Percentiles rank a stretch among this genome's conserved stretches.
These are phyloP conservation scores for Coleophoma crateriformis DNA, from an alignment of 2,329 filamentous ascomycete species.

Conservation along the genomic window DNA sequence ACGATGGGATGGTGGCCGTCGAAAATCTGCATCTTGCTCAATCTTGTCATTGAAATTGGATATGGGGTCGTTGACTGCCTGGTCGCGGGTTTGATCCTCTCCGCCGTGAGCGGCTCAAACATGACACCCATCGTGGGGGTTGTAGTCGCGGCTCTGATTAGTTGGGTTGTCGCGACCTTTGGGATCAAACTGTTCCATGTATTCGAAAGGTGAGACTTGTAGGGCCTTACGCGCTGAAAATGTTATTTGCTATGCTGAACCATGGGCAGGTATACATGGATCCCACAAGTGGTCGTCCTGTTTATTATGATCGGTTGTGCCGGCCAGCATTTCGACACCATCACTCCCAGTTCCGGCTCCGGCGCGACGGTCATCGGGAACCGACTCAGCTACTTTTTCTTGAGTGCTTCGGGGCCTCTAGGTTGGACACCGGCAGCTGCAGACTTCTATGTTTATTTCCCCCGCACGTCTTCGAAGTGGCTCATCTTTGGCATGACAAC, in stretches of 20 bases:
- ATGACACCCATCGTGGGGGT: background rate
- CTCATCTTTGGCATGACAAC: slow-evolving; percentile 53
- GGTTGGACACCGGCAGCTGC: slow-evolving; percentile 59
- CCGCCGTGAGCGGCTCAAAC: background rate
- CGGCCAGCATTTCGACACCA: slow-evolving; percentile 51
- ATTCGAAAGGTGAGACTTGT: slow-evolving; percentile 29
- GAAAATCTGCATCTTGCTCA: background rate
- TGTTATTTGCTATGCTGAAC: no score
- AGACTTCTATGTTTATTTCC: slow-evolving; percentile 65
- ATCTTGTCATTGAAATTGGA: background rate
- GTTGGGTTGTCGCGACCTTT: background rate
- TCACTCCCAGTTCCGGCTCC: slow-evolving; percentile 43
- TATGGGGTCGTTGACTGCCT: background rate
- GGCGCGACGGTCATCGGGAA: slow-evolving; percentile 47
- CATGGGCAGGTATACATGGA: slow-evolving; percentile 38
- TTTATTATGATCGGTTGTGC: slow-evolving; percentile 58
- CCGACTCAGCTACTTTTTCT: slow-evolving; percentile 62
- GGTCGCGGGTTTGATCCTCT: background rate
- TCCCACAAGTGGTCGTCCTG: slow-evolving; percentile 56
- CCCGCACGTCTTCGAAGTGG: slow-evolving; percentile 33
- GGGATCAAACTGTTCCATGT: background rate
- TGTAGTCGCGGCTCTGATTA: background rate
- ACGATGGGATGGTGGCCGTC: background rate
- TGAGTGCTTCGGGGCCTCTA: slow-evolving; percentile 59
- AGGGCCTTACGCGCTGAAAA: no score